phyloP scores from a whole-genome alignment of 2,329 filamentous ascomycete species.

The Scedosporium boydii region DNA sequence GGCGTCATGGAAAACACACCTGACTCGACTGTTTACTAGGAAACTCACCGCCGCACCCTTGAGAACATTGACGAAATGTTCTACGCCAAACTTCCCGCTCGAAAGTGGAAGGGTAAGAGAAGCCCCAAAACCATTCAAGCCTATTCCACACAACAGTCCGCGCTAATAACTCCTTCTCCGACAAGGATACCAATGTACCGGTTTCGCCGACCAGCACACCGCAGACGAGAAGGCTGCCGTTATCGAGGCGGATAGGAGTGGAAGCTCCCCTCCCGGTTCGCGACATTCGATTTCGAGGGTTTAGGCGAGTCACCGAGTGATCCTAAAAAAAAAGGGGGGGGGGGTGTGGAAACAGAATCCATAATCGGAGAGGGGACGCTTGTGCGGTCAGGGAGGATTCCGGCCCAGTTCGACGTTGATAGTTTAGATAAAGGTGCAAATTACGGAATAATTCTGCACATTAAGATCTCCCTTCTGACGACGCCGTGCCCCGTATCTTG shows the following conservation, averaged over 20 bases:
- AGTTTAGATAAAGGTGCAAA: too few species aligned
- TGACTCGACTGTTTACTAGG: neutral
- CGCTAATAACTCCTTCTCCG: neutral
- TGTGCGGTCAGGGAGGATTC: too few species aligned
- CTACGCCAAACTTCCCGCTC: constrained; percentile 6
- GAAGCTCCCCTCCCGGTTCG: neutral
- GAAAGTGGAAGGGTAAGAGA: constrained; percentile 7
- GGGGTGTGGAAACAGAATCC: too few species aligned
- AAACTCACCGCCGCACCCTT: constrained; percentile 8
- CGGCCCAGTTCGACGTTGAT: too few species aligned
- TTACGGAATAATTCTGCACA: neutral
- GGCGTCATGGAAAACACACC: neutral
- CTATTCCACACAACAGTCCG: too few species aligned
- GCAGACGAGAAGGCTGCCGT: constrained; percentile 3
- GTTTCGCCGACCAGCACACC: neutral
- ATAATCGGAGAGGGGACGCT: too few species aligned
- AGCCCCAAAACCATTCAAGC: too few species aligned
- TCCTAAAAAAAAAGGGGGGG: too few species aligned
- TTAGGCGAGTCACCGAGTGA: neutral
- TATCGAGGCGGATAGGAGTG: neutral
- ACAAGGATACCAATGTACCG: constrained; percentile 4
- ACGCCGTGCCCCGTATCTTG: too few species aligned
- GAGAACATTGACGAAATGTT: constrained; percentile 8
- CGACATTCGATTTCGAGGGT: neutral
- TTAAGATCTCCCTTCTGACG: neutral